Base-by-base conservation (phyloP, 2,329 filamentous ascomycete species). In the Botrytis deweyae region DNA sequence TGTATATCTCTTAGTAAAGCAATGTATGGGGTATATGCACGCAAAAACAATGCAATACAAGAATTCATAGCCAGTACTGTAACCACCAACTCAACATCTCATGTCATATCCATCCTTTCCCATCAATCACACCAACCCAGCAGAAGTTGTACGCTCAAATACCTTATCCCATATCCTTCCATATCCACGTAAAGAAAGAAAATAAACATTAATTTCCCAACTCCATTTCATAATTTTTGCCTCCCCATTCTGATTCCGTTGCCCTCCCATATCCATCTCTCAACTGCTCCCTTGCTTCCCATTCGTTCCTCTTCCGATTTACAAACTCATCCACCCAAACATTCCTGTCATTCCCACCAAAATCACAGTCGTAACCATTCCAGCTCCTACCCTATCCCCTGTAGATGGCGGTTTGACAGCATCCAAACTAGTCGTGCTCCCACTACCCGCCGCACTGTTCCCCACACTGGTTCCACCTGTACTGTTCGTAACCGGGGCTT, bases 341-440 rank as follows among this genome's bases (percentile, higher is more conserved):
- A 81, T 80, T 14, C 78, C 79, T 7, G 76, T 78, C 12, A 79
- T 76, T n/a, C 77, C 74, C 0, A 80, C 69, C 3, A 81, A 65
- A 33, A 80, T 29, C 29, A 84, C 20, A 2, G 83, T 81, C 29
- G 85, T 86, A 59, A 85, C 25, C 52, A 85, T 82, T 0, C 82
- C 82, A 16, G 84, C 84, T 0, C 84, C 84, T 0, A 82, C 83
- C 70, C 78, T 82, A 75, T 85, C 84, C 10, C 73, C 83, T 25
- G 80, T 81, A 2, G 81, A 83, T 8, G 83, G 79, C 8, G 80
- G 78, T 22, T 68, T 73, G 5, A 78, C 55, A 3, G 76, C 74
- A 59, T 71, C 70, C 6, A 76, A 75, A 36, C 59, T 62, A 4
- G 58, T 70, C 22, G 77, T 75, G 14, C 66, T 78, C 10, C 74